phyloP scores from a whole-genome alignment of 2,329 filamentous ascomycete species.

The Akanthomyces muscarius region DNA sequence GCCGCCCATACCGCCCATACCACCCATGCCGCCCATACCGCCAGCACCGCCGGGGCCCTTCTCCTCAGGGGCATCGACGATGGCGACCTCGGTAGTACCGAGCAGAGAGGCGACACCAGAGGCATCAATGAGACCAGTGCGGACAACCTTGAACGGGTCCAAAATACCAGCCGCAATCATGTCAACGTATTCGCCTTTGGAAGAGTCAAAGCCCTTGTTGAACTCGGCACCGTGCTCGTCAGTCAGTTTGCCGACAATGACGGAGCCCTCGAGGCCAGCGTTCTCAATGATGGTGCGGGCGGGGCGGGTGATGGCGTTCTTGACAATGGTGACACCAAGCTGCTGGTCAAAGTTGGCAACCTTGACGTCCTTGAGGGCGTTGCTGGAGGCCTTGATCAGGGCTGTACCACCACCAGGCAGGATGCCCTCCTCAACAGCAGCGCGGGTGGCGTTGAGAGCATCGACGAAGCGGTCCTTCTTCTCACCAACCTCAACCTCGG shows the following conservation, averaged over 20 bases:
- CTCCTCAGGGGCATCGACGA: conserved; percentile 92
- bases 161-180: conserved; percentile 98
- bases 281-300: conserved; percentile 97
- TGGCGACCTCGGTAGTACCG: conserved; percentile 96
- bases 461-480: conserved; percentile 99
- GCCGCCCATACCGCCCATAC: conserved; percentile 56
- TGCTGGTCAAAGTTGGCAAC: conserved; percentile 97
- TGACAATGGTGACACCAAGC: conserved; percentile 95
- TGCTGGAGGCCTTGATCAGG: conserved; percentile 91
- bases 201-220: conserved; percentile 96
- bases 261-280: conserved; percentile 89
- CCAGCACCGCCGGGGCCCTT: conserved; percentile 65
- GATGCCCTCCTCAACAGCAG: conserved; percentile 98
- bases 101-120: conserved; percentile 95
- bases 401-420: conserved; percentile 97
- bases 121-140: conserved; percentile 90
- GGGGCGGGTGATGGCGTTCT: conserved; percentile 94
- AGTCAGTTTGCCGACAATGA: conserved; percentile 95
- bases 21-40: conserved; percentile 66
- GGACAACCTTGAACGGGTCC: conserved; percentile 98
- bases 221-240: conserved; percentile 90
- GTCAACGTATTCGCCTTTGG: conserved; percentile 97
- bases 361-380: conserved; percentile 81
- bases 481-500: conserved; percentile 97
- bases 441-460: conserved; percentile 94